phyloP scores from a whole-genome alignment of 2,329 filamentous ascomycete genomes.

The Apiospora sp. region DNA sequence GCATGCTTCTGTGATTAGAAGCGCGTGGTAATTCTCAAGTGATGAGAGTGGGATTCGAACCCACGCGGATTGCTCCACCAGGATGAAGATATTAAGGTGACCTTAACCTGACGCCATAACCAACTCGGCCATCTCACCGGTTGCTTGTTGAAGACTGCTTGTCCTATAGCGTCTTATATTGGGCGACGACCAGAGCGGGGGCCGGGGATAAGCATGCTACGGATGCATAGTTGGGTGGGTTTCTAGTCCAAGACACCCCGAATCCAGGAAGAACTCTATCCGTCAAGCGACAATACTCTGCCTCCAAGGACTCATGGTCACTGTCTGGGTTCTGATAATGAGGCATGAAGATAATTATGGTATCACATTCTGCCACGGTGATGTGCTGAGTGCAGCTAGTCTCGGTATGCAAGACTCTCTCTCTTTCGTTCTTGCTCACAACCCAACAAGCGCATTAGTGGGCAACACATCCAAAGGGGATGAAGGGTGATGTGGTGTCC shows the following conservation, averaged over 20 bases:
- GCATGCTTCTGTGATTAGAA: neutral
- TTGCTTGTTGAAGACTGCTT: neutral
- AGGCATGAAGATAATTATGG: neutral
- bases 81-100: constrained; percentile 23
- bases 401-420: neutral
- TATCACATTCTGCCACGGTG: neutral
- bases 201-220: neutral
- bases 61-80: constrained; percentile 35
- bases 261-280: neutral
- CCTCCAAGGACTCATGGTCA: neutral
- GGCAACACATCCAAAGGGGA: neutral
- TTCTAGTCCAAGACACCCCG: neutral
- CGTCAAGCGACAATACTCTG: neutral
- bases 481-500: neutral
- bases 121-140: constrained; percentile 23
- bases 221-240: neutral
- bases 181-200: neutral
- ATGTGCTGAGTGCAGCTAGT: neutral
- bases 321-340: neutral
- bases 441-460: neutral
- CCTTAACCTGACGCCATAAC: constrained; percentile 24
- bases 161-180: neutral
- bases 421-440: neutral
- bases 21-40: constrained; percentile 17
- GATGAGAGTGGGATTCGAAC: constrained; percentile 41